Conservation (phyloP, 2,329 filamentous ascomycete genomes). For the Aureobasidium melanogenum region DNA sequence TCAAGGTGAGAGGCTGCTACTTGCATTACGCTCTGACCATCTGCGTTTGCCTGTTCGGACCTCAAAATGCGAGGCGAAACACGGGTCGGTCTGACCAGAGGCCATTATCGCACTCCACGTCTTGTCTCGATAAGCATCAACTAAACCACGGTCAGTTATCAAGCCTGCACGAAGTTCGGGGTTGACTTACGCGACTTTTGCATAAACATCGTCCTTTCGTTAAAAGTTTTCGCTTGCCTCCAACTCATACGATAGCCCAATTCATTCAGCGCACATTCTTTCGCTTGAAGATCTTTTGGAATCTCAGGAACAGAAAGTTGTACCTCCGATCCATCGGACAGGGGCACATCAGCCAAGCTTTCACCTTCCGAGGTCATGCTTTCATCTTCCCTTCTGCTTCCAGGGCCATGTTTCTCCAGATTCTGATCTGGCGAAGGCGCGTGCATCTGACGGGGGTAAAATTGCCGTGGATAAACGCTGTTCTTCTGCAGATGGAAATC, state of each 20-base stretch:
- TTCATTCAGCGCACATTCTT: slow-evolving; percentile 87
- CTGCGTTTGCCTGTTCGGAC: slow-evolving; percentile 74
- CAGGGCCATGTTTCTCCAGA: slow-evolving; percentile 36
- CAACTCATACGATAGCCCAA: slow-evolving; percentile 92
- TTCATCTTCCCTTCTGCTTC: slow-evolving; percentile 18
- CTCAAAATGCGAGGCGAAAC: slow-evolving; percentile 77
- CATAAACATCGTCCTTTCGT: slow-evolving; percentile 75
- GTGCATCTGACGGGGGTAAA: slow-evolving; percentile 90
- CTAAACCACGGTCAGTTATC: slow-evolving; percentile 35
- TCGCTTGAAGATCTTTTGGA: slow-evolving; percentile 58
- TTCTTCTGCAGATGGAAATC: slow-evolving; percentile 88
- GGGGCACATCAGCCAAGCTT: slow-evolving; percentile 39
- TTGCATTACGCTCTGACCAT: slow-evolving; percentile 35
- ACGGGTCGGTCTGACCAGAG: slow-evolving; percentile 63
- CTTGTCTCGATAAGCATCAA: slow-evolving; percentile 91
- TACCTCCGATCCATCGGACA: slow-evolving; percentile 59
- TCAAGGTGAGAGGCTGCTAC: neutral
- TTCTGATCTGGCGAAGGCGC: slow-evolving; percentile 68
- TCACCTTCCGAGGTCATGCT: slow-evolving; percentile 26
- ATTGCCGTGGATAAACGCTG: slow-evolving; percentile 83
- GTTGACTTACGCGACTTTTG: slow-evolving; percentile 75
- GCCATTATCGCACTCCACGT: slow-evolving; percentile 74
- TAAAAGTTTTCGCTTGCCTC: slow-evolving; percentile 89
- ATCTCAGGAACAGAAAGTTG: slow-evolving; percentile 70
- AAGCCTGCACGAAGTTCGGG: neutral